Evolutionary conservation across 1,284 basidiomycete genomes (phyloP).

Genomic region (Cutaneotrichosporon sp.): DNA sequence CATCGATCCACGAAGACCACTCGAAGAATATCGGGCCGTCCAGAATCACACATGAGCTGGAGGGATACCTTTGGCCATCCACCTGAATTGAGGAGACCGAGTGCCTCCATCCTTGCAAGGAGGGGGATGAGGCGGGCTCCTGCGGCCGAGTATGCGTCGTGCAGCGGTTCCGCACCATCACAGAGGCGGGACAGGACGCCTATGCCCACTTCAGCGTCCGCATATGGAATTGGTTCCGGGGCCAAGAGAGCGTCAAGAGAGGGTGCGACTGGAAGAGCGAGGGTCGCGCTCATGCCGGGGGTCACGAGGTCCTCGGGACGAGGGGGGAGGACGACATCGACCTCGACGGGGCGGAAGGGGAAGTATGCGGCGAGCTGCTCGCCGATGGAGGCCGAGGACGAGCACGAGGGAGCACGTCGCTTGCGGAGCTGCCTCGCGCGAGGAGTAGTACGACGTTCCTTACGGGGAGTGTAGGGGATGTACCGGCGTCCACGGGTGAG

Average conservation of each 20-base stretch:
- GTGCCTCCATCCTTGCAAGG: conserved; percentile 36
- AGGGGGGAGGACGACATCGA: conserved; percentile 28
- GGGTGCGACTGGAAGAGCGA: conserved; percentile 41
- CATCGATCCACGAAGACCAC: conserved; percentile 38
- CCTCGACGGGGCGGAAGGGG: conserved; percentile 27
- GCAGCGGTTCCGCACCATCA: conserved; percentile 34
- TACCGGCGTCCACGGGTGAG: conserved; percentile 37
- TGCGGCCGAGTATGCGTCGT: conserved; percentile 35
- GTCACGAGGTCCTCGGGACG: conserved; percentile 41
- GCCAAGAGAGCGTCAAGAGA: conserved; percentile 36
- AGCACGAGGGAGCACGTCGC: conserved; percentile 4
- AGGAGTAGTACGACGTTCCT: background rate
- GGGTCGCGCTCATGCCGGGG: conserved; percentile 33
- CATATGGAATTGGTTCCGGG: conserved; percentile 33
- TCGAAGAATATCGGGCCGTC: conserved; percentile 37
- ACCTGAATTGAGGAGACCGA: conserved; percentile 31
- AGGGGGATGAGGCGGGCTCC: conserved; percentile 38
- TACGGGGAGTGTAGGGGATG: conserved; percentile 30
- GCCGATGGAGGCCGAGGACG: conserved; percentile 20
- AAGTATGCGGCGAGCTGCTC: conserved; percentile 40
- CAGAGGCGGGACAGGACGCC: conserved; percentile 38
- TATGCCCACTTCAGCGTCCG: conserved; percentile 40
- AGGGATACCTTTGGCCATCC: conserved; percentile 15
- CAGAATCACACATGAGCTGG: conserved; percentile 21
- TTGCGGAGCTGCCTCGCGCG: conserved; percentile 8